Base-by-base conservation (phyloP, 306 rosid species). In the Citrullus colocynthis region DNA sequence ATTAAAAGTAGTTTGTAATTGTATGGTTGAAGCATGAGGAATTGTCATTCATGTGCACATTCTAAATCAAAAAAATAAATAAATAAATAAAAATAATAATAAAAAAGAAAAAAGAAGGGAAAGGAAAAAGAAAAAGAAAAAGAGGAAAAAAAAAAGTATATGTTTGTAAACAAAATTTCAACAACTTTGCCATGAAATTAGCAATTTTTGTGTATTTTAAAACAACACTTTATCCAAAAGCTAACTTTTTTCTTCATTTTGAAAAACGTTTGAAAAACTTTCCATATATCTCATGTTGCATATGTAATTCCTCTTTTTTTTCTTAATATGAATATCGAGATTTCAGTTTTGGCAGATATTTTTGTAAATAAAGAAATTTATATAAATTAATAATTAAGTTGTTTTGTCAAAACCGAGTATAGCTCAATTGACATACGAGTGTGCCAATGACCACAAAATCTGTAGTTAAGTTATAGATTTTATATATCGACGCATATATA, bases 131-230 rank as follows among this genome's bases (percentile, higher is more conserved):
- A 41, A 66, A 17, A 66, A n/a, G 6, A 8, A 13, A 13, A 20
- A 18, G 42, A 59, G 7, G 2, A 4, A 51, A 51, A 51, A 51
- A 61, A 36, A 41, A 7, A 7, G 48, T 30, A 37, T n/a, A 39
- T 18, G 15, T 66, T 39, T 39, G 14, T 5, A 65, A 17, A 65
- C 28, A 18, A 73, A 55, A 14, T 64, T 57, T 51, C 77, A 51
- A 73, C 77, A 32, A 73, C 49, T 75, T 65, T 64, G 55, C 52
- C 71, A 37, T 75, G 30, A 73, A 73, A 63, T 80, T 62, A 36
- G 79, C 77, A 73, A 73, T 51, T 73, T 71, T 73, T 73, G 16
- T 28, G 77, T 36, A 73, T 73, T 73, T 51, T 32, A 17, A 51
- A 45, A 71, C 75, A n/a, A 69, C 59, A 24, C 76, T 71, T 71